Evolutionary conservation across 257 asterid species (phyloP), one percentile per base, ranked within the genome.

Genomic region (Cinchona pubescens): DNA sequence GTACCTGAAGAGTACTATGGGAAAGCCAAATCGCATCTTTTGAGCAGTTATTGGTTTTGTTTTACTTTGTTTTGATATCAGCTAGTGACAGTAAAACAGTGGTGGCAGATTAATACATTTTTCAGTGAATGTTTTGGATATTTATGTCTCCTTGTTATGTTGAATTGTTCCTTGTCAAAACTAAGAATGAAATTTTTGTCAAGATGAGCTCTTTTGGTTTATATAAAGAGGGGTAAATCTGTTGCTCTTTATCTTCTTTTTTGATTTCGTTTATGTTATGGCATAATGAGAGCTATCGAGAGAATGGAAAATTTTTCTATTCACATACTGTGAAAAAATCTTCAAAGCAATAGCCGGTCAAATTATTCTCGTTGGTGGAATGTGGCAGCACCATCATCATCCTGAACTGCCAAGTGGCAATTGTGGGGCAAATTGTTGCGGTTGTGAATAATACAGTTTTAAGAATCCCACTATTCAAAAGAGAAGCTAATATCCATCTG

Each of bases 1-100:
- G 77, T 78, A 81, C 15, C 53, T 81, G 79, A 81, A 81, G 81
- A 81, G 79, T 38, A 81, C 85, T 5, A 81, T 81, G 85, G 85
- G 82, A 16, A 76, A 56, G 48, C 71, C 82, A 19, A 60, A 69
- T 2, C 82, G 82, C 71, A 64, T 82, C 74, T 82, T 78, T 49
- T 82, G 63, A 82, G 75, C 37, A 34, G 48, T 55, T 71, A 67
- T 66, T 62, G 74, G 21, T 73, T 66, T 74, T 70, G 64, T 73
- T 66, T 74, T 70, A 56, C 42, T 76, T 11, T 27, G 51, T 79
- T 71, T 18, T 37, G 42, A 40, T 46, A 66, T 72, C 74, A 13
- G 58, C 35, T 49, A 66, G 48, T 48, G 65, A 11, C 61, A 65
- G 40, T 34, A 16, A 29, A 64, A 12, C 60, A 27, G 71, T 46